A percentile compares a stretch with the other conserved stretches of the same genome.
Conservation (phyloP, 305 asterid species). For the Rubia peregrina region DNA sequence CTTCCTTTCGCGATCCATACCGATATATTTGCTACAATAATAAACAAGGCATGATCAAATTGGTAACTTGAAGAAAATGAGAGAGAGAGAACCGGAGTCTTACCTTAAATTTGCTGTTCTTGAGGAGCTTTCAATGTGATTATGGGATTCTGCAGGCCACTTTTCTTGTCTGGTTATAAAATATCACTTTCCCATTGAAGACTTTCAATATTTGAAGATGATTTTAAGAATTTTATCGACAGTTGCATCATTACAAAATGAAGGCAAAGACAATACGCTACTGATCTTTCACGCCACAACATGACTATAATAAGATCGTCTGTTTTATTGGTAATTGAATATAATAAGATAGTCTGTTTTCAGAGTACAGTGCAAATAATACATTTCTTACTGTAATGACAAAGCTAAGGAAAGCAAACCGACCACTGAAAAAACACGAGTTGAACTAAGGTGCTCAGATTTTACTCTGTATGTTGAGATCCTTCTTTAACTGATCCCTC, state of each 20-base stretch:
- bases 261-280: neutral
- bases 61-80: neutral
- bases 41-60: neutral
- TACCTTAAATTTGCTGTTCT: neutral
- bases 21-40: neutral
- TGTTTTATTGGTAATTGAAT: too few species aligned
- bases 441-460: slow-evolving; percentile 7
- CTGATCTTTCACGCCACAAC: neutral
- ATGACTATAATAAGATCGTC: neutral
- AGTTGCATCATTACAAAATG: neutral
- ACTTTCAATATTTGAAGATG: neutral
- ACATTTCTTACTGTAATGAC: neutral
- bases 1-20: slow-evolving; percentile 4
- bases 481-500: slow-evolving; percentile 67
- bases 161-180: neutral
- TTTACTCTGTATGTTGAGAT: slow-evolving; percentile 46
- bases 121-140: neutral
- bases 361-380: neutral
- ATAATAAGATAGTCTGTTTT: neutral
- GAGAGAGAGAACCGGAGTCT: neutral
- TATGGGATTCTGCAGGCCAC: slow-evolving; percentile 1
- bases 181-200: neutral
- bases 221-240: neutral
- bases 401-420: neutral
- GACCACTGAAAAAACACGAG: neutral